Evolutionary conservation across 2,329 filamentous ascomycete genomes (phyloP).

Genomic region (Blastomyces parvus): DNA sequence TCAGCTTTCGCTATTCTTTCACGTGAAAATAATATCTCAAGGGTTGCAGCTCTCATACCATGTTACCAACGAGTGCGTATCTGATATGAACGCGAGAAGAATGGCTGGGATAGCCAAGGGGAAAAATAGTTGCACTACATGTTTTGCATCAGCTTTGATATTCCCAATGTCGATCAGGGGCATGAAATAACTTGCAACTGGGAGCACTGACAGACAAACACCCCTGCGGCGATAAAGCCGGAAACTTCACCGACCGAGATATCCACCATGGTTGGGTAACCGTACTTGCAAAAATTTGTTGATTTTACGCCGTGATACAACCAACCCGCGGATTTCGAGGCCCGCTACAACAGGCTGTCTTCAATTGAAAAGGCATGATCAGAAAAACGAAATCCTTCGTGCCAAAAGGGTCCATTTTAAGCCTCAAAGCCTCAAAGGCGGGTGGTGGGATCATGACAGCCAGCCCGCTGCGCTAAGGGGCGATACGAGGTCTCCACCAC

Average conservation of each 20-base stretch:
- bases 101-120: constrained; percentile 31
- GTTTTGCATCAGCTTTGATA: constrained; percentile 3
- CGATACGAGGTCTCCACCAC: neutral
- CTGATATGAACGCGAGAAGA: constrained; percentile 28
- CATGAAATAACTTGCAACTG: neutral
- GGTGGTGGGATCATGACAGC: too few species aligned
- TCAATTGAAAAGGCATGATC: neutral
- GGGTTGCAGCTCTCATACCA: constrained; percentile 10
- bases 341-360: neutral
- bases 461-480: neutral
- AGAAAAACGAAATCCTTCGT: neutral
- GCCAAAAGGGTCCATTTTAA: neutral
- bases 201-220: constrained; percentile 23
- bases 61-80: constrained; percentile 27
- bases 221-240: constrained; percentile 31
- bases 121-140: constrained; percentile 28
- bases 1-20: neutral
- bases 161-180: neutral
- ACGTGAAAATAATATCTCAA: neutral
- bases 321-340: neutral
- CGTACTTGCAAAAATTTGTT: neutral
- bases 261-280: constrained; percentile 5
- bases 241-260: constrained; percentile 31
- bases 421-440: too few species aligned
- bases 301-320: neutral